These are phyloP conservation scores for Cercophora sp. DNA, from an alignment of 495 filamentous ascomycete species.

Conservation along the genomic window DNA sequence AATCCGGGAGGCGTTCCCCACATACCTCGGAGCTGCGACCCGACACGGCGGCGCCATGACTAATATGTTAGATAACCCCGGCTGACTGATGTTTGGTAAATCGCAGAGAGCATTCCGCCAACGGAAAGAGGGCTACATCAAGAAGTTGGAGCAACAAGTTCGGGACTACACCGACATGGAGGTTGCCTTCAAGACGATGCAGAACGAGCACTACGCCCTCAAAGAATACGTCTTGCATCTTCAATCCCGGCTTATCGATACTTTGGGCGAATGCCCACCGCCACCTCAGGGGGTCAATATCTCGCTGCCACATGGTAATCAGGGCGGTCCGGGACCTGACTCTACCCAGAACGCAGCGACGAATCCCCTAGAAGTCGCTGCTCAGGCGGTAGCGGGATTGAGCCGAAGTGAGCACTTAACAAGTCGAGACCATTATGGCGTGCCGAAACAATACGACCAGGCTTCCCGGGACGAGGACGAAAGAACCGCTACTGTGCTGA, in stretches of 20 bases:
- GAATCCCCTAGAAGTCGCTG: conserved; percentile 30
- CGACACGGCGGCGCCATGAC: conserved; percentile 1
- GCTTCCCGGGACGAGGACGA: conserved; percentile 26
- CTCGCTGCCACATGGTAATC: conserved; percentile 21
- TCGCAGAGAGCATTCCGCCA: conserved; percentile 89
- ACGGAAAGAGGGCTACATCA: conserved; percentile 96
- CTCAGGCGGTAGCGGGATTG: conserved; percentile 34
- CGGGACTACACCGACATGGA: conserved; percentile 67
- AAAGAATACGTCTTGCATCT: conserved; percentile 88
- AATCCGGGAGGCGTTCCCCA: too few relatives aligned
- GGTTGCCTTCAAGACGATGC: conserved; percentile 66
- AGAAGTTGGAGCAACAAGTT: conserved; percentile 90
- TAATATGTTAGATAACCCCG: conserved; percentile 25
- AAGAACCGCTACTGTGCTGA: conserved; percentile 36
- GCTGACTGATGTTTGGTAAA: conserved; percentile 9
- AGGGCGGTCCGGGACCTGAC: not conserved
- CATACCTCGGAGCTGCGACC: conserved; percentile 1
- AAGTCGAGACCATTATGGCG: conserved; percentile 12
- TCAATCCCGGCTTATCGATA: conserved; percentile 82
- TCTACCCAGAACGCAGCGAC: not conserved
- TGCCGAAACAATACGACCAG: conserved; percentile 13
- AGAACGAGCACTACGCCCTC: conserved; percentile 83
- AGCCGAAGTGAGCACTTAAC: conserved; percentile 22
- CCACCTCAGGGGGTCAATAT: conserved; percentile 57
- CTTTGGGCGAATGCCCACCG: conserved; percentile 76